phyloP scores from a whole-genome alignment of 2,329 filamentous ascomycete genomes.

The Celoporthe dispersa region DNA sequence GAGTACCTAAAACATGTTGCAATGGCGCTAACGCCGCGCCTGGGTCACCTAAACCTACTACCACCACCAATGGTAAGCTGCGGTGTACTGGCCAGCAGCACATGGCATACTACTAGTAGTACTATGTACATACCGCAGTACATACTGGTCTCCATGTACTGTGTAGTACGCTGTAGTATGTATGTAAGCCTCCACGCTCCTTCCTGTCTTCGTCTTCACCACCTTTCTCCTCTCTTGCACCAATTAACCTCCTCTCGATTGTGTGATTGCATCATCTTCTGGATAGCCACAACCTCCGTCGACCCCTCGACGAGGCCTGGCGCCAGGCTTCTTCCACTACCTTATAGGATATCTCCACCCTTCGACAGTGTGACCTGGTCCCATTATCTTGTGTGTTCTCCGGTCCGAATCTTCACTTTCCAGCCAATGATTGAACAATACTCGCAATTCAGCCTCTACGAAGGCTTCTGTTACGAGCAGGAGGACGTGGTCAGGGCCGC shows the following conservation, averaged over 20 bases:
- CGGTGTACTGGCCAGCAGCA: background rate
- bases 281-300: background rate
- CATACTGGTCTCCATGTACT: background rate
- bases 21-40: background rate
- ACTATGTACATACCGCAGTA: too few relatives aligned
- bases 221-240: background rate
- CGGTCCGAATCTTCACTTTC: background rate
- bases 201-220: background rate
- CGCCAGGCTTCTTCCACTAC: background rate
- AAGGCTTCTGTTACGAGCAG: background rate
- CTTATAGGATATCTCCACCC: background rate
- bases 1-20: background rate
- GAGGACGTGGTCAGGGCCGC: background rate
- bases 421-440: background rate
- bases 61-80: background rate
- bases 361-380: background rate
- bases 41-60: background rate
- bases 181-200: background rate
- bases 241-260: background rate
- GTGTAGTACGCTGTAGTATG: background rate
- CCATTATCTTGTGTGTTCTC: background rate
- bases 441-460: background rate
- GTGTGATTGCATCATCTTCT: background rate
- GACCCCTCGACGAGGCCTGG: background rate
- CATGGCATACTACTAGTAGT: too few relatives aligned